Evolutionary conservation across 192 early-diverging fungal genomes (phyloP), one percentile per base, ranked within the genome.

Genomic region (Coemansia sp.): DNA sequence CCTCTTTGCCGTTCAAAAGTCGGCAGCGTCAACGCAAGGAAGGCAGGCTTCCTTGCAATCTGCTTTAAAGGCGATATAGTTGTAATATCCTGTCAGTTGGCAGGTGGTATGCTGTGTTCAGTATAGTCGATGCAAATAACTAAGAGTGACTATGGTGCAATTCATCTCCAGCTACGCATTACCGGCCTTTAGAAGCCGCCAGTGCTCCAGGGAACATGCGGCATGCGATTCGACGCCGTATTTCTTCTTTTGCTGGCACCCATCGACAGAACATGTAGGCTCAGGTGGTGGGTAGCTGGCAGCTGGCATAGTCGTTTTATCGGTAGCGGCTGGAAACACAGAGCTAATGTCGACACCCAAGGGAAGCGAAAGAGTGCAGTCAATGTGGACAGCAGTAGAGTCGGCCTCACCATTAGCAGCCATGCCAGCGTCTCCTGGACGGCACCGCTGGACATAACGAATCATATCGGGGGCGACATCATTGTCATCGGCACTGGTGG

Each of bases 181-280:
- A 13, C 26, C 3, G 26, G 50, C 62, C 43, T 62, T 76, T 53
- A 84, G 69, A 19, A 69, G 11, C 19, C 67, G 67, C 77, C 77
- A 84, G 53, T 91, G 89, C n/a, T 85, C 84, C 42, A 91, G 75
- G 23, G 87, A 89, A 62, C 89, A 91, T 0, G 87, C 88, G 40
- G 85, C 75, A 43, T 83, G 83, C 10, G 80, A 70, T 28, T 70
- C 85, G 57, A 82, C 85, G 17, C 59, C 75, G 68, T 91, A 91
- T 70, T 85, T 88, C 69, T 89, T 89, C 32, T 70, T 73, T 44
- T 80, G 63, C 13, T 57, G 21, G 50, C 88, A 89, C 11, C 85
- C 80, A 11, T 59, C 14, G 1, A 88, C 73, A 0, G 85, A 77
- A 69, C 88, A 91, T 10, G 32, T 42, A 3, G 84, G 77, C 10